Base-by-base conservation (phyloP, 352 stramenopile genomes). In the Globisporangium lucens region DNA sequence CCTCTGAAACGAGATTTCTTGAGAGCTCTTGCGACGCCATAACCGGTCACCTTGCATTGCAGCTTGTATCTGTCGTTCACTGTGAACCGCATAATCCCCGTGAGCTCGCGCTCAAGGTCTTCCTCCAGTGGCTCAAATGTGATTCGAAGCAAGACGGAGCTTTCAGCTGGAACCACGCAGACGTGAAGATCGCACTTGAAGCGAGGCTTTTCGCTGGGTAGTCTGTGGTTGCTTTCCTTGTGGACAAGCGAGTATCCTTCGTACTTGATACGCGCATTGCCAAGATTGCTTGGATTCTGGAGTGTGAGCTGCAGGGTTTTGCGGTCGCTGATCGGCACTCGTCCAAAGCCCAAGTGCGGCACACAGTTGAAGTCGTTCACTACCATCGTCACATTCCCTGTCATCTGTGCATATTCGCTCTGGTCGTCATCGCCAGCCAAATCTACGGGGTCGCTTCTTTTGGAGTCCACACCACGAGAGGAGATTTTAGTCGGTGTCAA, bases 111-210 rank as follows among this genome's bases (percentile, higher is more conserved):
- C 33, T 82, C 75, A 0, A 80, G 66, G 63, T 92, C 87, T 1
- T 63, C 53, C 1, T 68, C 36, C 4, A 70, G 62, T 5, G 85
- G 87, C 43, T 89, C 80, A 58, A 89, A 94, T 10, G 79, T 90
- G 10, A 94, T 77, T 24, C 80, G 68, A 15, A 94, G 69, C 52
- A 72, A 78, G 57, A 89, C 71, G 0, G 78, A 77, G 58, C 82
- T 76, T 1, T 87, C 71, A 0, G 83, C 73, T 8, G 84, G 72
- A n/a, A 94, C 77, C 1, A 91, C 82, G 65, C 85, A 91, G 17
- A 91, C 63, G 55, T 91, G 79, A 10, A 93, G 38, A 56, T 93
- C 85, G 63, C 85, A 93, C 53, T 86, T 89, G 67, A 93, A 91
- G 6, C 85, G 77, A 35, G 59, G 20, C 43, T 75, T 77, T 4